Base-by-base conservation (phyloP, 2,329 filamentous ascomycete species). In the Apiospora kogelbergensis region DNA sequence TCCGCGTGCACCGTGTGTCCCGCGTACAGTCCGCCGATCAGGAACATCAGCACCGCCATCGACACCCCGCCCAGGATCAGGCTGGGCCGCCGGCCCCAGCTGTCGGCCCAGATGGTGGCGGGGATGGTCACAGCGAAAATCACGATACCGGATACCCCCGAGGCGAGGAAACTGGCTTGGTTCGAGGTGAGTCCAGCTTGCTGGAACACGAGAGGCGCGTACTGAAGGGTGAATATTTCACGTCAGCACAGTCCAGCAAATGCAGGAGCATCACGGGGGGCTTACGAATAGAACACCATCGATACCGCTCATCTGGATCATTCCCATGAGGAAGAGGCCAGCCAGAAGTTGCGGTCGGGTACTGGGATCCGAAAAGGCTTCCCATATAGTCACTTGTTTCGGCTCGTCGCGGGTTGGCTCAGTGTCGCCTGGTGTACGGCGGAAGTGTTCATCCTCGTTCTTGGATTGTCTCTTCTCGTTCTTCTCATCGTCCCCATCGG, bases 91-190 rank as follows among this genome's bases (percentile, higher is more conserved):
- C 88, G 82, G 3, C 86, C 85, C 83, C 87, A 88, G 68, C 80
- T 80, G 73, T 90, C 88, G 2, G 86, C 84, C 42, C 84, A 81
- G 24, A 88, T 76, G 66, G 86, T 72, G 1, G 72, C 72, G 0
- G 87, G 86, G 2, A 90, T 81, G 0, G 86, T 88, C n/a, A 83
- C 81, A 9, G 80, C 81, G 22, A 90, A 81, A 69, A 89, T 89
- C 3, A 87, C 81, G 1, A 90, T 76, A 0, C 86, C 87, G 0
- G 87, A 88, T 7, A 90, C 81, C 0, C 88, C 88, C 0, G 88
- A 89, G 0, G 88, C 88, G 6, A 71, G 42, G 67, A 71, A 71
- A 1, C 41, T 53, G 3, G 70, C n/a, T 10, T 48, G 13, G n/a
- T 67, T 37, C 6, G 67, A 64, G 11, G 37, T 22, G 60, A 71